phyloP scores from a whole-genome alignment of 2,329 filamentous ascomycete genomes.

The Talaromyces sp. region DNA sequence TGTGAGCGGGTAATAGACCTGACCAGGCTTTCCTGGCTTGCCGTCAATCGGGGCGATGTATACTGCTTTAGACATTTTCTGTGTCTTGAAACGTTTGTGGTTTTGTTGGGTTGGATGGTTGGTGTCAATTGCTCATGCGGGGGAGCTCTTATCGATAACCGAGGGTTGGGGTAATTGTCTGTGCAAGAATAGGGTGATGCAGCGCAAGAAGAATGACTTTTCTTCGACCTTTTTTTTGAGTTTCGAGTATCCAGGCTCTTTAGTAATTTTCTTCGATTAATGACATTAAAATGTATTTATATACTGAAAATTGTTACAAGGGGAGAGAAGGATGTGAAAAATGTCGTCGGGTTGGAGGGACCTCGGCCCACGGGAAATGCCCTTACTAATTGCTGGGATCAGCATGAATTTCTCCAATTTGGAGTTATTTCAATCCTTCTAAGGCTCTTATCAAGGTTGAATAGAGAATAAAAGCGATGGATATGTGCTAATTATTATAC shows the following conservation, averaged over 20 bases:
- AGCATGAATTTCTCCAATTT: conserved; percentile 10
- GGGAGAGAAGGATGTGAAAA: not conserved
- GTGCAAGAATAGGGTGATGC: not conserved
- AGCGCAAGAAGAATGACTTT: too few species aligned
- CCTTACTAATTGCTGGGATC: conserved; percentile 7
- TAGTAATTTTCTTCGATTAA: not conserved
- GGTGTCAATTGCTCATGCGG: conserved; percentile 10
- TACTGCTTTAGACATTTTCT: conserved; percentile 48
- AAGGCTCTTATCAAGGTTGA: too few species aligned
- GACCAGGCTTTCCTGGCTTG: conserved; percentile 69
- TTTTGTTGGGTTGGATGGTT: not conserved
- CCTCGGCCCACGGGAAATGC: conserved; percentile 14
- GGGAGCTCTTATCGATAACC: conserved; percentile 26
- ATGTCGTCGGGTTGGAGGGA: not conserved
- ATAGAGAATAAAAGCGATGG: too few species aligned
- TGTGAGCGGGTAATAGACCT: conserved; percentile 68
- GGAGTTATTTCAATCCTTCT: conserved; percentile 1
- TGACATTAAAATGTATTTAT: not conserved
- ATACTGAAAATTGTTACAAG: not conserved
- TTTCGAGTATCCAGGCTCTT: too few species aligned
- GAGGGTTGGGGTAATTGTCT: conserved; percentile 5
- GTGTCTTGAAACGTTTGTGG: not conserved
- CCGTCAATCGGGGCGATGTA: conserved; percentile 62
- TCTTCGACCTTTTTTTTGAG: too few species aligned
- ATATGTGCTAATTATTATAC: too few species aligned